Base-by-base conservation (phyloP, 2,329 filamentous ascomycete genomes). In the Talaromyces sp. region DNA sequence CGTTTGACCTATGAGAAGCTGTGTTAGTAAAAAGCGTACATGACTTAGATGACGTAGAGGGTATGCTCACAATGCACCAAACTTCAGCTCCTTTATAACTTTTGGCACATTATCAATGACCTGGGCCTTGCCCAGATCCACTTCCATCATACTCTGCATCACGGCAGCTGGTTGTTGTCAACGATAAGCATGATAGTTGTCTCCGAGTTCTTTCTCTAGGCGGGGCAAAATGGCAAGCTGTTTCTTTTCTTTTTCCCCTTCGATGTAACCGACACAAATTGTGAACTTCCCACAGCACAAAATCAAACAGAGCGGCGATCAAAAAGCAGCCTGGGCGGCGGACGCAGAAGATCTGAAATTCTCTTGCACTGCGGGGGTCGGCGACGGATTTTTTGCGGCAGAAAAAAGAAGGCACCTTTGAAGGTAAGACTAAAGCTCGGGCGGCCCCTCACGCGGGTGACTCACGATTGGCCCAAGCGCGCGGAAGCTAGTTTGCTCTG, bases 81-180 rank as follows among this genome's bases (percentile, higher is more conserved):
- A 97, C 72, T 96, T 92, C 74, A 97, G 85, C 72, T 92, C 89
- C 74, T 89, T 92, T 80, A 97, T 95, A 70, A 91, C 89, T 80
- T 96, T 96, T 35, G 93, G 93, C 60, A 91, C 83, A 72, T 88
- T 87, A 77, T 97, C 92, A 58, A 91, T 85, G 73, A 97, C 88
- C 83, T 96, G 92, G 80, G 91, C 87, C 82, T 97, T 97, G 67
- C 75, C 75, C 73, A 77, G 74, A 67, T 77, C 74, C 69, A 86
- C 75, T 67, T 75, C 73, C 62, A 70, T 61, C 72, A 72, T 72
- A 70, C 67, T 77, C 75, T 65, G 71, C 69, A 69, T 74, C 74
- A 76, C 72, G 61, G 59, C 59, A 58, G 59, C 51, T 55, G 29
- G 66, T 68, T 60, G 69, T 65, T 57, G 66, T 75, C 72, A 75